Percentiles rank a stretch among this genome's conserved stretches.
These are phyloP conservation scores for Lyophyllum decastes DNA, from an alignment of 768 basidiomycete genomes.

Conservation along the genomic window DNA sequence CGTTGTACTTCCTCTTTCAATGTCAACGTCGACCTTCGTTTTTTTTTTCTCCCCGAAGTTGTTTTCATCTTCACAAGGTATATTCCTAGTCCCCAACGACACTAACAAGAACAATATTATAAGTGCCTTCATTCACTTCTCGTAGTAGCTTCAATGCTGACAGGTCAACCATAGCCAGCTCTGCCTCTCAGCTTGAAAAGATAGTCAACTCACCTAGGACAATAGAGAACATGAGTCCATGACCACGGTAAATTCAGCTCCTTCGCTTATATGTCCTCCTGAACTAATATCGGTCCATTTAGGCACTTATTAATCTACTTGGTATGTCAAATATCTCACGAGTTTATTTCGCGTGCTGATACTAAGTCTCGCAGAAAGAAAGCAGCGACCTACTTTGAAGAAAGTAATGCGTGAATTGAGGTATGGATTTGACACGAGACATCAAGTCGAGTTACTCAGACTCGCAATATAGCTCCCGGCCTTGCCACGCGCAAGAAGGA, in stretches of 20 bases:
- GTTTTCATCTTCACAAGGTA: too few species aligned
- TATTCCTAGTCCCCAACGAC: too few species aligned
- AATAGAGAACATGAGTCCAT: neutral
- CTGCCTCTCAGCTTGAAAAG: conserved; percentile 6
- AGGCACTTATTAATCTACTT: neutral
- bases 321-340: neutral
- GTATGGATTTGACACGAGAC: neutral
- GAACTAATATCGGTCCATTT: neutral
- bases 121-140: neutral
- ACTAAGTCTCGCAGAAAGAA: neutral
- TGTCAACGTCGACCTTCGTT: too few species aligned
- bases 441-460: too few species aligned
- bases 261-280: neutral
- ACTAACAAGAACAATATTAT: neutral
- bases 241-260: neutral
- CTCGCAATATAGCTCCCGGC: neutral
- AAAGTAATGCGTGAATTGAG: neutral
- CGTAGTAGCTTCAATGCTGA: neutral
- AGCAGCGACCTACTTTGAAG: conserved; percentile 2
- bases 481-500: too few species aligned
- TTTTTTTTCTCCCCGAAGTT: too few species aligned
- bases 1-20: too few species aligned
- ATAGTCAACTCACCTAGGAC: neutral
- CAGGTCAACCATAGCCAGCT: neutral
- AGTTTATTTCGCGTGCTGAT: neutral